Percentiles rank a stretch among this genome's conserved stretches.
phyloP scores from a whole-genome alignment of 164 flowering plant species.

The Liriodendron chinense region DNA sequence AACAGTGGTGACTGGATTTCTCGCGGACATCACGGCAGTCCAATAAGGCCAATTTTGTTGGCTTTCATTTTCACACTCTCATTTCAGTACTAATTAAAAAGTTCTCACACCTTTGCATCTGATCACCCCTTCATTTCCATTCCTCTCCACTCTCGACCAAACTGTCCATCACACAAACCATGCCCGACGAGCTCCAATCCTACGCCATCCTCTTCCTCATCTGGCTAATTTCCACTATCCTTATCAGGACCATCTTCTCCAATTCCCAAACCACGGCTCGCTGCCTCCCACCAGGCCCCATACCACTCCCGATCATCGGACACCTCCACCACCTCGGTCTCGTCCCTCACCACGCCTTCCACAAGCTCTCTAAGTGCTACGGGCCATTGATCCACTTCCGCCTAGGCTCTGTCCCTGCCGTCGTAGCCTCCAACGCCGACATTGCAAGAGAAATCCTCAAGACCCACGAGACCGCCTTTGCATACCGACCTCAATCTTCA shows the following conservation, averaged over 20 bases:
- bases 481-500: constrained; percentile 38
- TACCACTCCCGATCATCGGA: constrained; percentile 36
- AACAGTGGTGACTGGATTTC: too few relatives aligned
- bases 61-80: too few relatives aligned
- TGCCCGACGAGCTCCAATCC: constrained; percentile 1
- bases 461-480: constrained; percentile 41
- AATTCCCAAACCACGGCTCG: neutral
- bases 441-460: constrained; percentile 37
- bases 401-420: constrained; percentile 40
- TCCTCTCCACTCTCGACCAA: too few relatives aligned
- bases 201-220: neutral
- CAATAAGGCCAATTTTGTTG: too few relatives aligned
- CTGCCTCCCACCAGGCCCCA: constrained; percentile 35
- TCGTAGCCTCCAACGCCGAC: constrained; percentile 40
- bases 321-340: constrained; percentile 48
- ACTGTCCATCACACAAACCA: neutral
- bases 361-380: constrained; percentile 26
- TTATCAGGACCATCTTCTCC: constrained; percentile 1
- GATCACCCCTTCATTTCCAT: too few relatives aligned
- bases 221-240: neutral
- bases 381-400: constrained; percentile 47
- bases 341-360: constrained; percentile 46
- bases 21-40: too few relatives aligned
- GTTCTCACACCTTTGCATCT: too few relatives aligned
- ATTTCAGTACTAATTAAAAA: too few relatives aligned